Evolutionary conservation across 306 rosid genomes (phyloP).

Genomic region (Dryas octopetala): DNA sequence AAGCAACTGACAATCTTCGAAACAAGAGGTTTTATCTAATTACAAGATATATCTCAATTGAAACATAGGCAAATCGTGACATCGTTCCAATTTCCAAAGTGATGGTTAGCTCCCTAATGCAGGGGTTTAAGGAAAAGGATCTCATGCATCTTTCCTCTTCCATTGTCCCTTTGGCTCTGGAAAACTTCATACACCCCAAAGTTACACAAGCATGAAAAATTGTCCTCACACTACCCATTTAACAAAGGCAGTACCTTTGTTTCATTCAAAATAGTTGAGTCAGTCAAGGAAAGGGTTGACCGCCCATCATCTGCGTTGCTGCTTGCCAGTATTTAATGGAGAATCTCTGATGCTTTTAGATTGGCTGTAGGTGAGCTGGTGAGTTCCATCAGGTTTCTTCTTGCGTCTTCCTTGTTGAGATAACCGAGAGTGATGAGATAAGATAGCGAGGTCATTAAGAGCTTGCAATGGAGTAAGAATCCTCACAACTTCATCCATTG

Average conservation of each 20-base stretch:
- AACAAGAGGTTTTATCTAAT: slow-evolving; percentile 46
- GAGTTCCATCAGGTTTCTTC: slow-evolving; percentile 75
- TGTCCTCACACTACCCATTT: slow-evolving; percentile 43
- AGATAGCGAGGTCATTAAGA: slow-evolving; percentile 80
- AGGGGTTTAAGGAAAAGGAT: slow-evolving; percentile 27
- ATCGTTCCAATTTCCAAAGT: slow-evolving; percentile 41
- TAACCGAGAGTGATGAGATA: slow-evolving; percentile 67
- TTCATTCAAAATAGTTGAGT: slow-evolving; percentile 38
- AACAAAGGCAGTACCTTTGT: slow-evolving; percentile 44
- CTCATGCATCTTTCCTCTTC: slow-evolving; percentile 41
- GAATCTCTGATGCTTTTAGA: slow-evolving; percentile 78
- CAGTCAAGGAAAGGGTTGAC: slow-evolving; percentile 31
- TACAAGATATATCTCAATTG: slow-evolving; percentile 48
- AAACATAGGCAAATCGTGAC: slow-evolving; percentile 52
- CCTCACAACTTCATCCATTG: slow-evolving; percentile 90
- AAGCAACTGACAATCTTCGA: slow-evolving; percentile 34
- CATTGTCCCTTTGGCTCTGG: slow-evolving; percentile 48
- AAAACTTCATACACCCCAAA: slow-evolving; percentile 50
- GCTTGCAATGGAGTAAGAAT: slow-evolving; percentile 76
- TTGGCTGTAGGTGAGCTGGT: slow-evolving; percentile 61
- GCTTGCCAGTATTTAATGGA: slow-evolving; percentile 69
- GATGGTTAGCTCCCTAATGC: slow-evolving; percentile 55
- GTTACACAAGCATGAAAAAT: slow-evolving; percentile 50
- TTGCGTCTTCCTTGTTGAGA: slow-evolving; percentile 81
- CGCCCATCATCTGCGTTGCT: slow-evolving; percentile 47